Conservation (phyloP, 139 green algal genomes). For the Chlorella ohadii region DNA sequence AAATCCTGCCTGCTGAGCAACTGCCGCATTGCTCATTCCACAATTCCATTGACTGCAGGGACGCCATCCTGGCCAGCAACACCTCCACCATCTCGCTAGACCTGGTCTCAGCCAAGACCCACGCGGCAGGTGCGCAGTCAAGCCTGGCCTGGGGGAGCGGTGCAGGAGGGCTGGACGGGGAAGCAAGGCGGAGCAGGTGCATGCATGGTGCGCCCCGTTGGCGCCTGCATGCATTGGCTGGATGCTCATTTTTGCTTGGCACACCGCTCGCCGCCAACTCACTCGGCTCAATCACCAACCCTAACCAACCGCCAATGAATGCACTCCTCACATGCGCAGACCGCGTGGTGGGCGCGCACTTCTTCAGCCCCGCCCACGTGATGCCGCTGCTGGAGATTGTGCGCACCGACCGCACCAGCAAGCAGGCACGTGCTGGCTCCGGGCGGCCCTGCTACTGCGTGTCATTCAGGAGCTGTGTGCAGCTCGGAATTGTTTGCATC, state of each 20-base stretch:
- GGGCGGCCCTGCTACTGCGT: too few relatives aligned
- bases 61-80: constrained; percentile 97
- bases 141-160: neutral
- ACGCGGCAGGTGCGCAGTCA: neutral
- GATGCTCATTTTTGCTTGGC: too few relatives aligned
- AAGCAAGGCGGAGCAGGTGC: neutral
- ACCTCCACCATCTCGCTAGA: constrained; percentile 98
- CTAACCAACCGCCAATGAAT: too few relatives aligned
- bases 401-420: constrained; percentile 82
- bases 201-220: too few relatives aligned
- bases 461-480: too few relatives aligned
- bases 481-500: too few relatives aligned
- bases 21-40: neutral
- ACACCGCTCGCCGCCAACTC: too few relatives aligned
- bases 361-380: constrained; percentile 97
- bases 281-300: too few relatives aligned
- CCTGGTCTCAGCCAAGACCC: constrained; percentile 76
- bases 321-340: constrained; percentile 35
- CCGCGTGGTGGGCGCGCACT: constrained; percentile 94
- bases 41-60: constrained; percentile 20
- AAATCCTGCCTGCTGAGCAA: neutral
- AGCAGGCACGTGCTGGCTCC: constrained; percentile 66
- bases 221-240: too few relatives aligned
- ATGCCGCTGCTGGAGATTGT: constrained; percentile 99
- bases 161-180: too few relatives aligned